Evolutionary conservation across 306 rosid genomes (phyloP).

Genomic region (Vicia faba): DNA sequence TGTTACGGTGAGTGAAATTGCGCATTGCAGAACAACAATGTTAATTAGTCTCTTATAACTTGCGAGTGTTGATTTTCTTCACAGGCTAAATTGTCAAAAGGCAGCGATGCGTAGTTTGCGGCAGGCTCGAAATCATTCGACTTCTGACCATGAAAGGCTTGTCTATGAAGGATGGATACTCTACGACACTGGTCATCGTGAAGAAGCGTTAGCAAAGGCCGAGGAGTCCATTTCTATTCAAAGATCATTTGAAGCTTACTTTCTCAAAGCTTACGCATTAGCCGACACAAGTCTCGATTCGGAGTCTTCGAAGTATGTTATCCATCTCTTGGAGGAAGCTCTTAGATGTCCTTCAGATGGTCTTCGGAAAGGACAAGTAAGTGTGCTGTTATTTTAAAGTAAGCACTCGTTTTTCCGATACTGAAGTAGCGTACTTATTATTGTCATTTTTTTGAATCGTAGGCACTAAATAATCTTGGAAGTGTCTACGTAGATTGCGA

Average conservation of each 20-base stretch:
- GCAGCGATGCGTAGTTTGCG: conserved; percentile 88
- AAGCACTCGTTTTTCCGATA: conserved; percentile 6
- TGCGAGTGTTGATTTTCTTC: conserved; percentile 28
- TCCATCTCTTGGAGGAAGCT: conserved; percentile 81
- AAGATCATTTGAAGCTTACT: conserved; percentile 95
- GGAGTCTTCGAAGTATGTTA: conserved; percentile 66
- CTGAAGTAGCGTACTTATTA: conserved; percentile 32
- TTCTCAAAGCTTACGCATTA: conserved; percentile 84
- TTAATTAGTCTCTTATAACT: neutral
- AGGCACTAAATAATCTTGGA: conserved; percentile 91
- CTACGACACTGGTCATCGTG: conserved; percentile 91
- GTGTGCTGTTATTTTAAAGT: conserved; percentile 41
- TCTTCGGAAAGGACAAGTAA: conserved; percentile 91
- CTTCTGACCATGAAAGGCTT: conserved; percentile 77
- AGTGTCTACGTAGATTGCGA: conserved; percentile 85
- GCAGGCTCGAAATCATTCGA: conserved; percentile 75
- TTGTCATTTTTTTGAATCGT: conserved; percentile 39
- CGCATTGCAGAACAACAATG: no score
- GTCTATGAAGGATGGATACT: conserved; percentile 95
- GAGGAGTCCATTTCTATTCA: conserved; percentile 79
- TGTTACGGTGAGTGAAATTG: conserved; percentile 58
- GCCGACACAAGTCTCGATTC: conserved; percentile 78
- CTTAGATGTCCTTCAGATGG: conserved; percentile 95
- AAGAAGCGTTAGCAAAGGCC: conserved; percentile 84
- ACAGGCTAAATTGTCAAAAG: conserved; percentile 85